Evolutionary conservation across 23 red algal genomes (phyloP).

Genomic region (Pyropia haitanensis): DNA sequence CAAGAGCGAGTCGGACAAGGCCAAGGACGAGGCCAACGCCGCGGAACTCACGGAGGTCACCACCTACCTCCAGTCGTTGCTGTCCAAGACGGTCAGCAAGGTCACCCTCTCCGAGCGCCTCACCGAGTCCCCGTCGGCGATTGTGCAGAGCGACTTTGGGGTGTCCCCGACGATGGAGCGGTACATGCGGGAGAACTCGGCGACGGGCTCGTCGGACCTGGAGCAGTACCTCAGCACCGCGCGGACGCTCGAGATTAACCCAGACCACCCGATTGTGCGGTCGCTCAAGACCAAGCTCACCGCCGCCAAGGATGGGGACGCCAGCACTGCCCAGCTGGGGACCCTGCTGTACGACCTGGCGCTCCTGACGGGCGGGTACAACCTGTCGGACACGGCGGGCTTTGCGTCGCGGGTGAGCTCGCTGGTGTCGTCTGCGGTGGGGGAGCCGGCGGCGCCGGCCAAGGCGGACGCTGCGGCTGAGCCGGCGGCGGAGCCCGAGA

Average conservation of each 20-base stretch:
- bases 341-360: constrained; percentile 91
- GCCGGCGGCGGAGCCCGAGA: too few species aligned
- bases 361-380: constrained; percentile 70
- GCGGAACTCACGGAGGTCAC: constrained; percentile 45
- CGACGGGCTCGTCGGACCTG: constrained; percentile 39
- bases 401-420: constrained; percentile 78
- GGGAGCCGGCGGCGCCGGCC: constrained; percentile 13
- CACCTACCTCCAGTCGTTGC: constrained; percentile 50
- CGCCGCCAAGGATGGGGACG: constrained; percentile 25
- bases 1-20: constrained; percentile 72
- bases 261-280: constrained; percentile 68
- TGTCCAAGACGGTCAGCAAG: constrained; percentile 63
- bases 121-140: constrained; percentile 80
- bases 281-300: constrained; percentile 55
- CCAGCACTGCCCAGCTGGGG: constrained; percentile 27
- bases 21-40: constrained; percentile 31
- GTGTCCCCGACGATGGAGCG: constrained; percentile 94
- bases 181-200: constrained; percentile 67
- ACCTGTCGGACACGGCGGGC: constrained; percentile 44
- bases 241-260: constrained; percentile 84
- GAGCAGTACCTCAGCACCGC: constrained; percentile 33
- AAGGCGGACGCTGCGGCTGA: too few species aligned
- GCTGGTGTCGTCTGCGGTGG: constrained; percentile 28
- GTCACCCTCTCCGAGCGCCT: constrained; percentile 72
- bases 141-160: constrained; percentile 72